Base-by-base conservation (phyloP, 768 basidiomycete genomes). In the Saitozyma podzolica region DNA sequence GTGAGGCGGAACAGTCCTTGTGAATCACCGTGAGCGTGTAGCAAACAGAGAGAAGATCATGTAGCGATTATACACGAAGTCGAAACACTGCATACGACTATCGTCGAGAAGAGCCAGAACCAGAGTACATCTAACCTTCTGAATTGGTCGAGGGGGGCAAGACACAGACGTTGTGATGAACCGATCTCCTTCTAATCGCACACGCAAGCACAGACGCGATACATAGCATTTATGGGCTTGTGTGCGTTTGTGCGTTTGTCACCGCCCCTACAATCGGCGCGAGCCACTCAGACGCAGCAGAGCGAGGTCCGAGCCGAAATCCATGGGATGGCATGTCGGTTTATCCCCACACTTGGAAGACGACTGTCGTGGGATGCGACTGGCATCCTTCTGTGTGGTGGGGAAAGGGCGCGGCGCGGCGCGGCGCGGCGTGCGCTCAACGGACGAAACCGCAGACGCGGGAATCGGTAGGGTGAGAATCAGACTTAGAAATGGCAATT, bases 241-340 rank as follows among this genome's bases (percentile, higher is more conserved):
- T 45, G 43, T 45, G 43, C 11, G 13, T 47, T 2, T 2, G 6
- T 13, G n/a, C 11, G 45, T 11, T 17, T 60, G 45, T 60, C 41
- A 10, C 59, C 59, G 50, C 39, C 67, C 60, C 63, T 68, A 62
- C 72, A 74, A 74, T 74, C 64, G 69, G 62, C 69, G 47, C 50
- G 40, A 59, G 52, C 65, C 69, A 72, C 68, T 56, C 50, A 61
- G 56, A 48, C 63, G 48, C 50, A n/a, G 14, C 14, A 53, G 19
- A 3, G 19, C 50, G 42, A 68, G 67, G 62, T 54, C 40, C 41
- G 39, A 56, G 64, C 59, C 72, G 66, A 74, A 70, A 74, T 74
- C 69, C 69, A 70, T 70, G 65, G 57, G 67, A 58, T 58, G 72
- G 62, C 43, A 56, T 58, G 42, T 64, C 54, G 42, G 40, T 70